These are phyloP conservation scores for Thermochaetoides dissita DNA, from an alignment of 2,329 filamentous ascomycete species.

Conservation along the genomic window DNA sequence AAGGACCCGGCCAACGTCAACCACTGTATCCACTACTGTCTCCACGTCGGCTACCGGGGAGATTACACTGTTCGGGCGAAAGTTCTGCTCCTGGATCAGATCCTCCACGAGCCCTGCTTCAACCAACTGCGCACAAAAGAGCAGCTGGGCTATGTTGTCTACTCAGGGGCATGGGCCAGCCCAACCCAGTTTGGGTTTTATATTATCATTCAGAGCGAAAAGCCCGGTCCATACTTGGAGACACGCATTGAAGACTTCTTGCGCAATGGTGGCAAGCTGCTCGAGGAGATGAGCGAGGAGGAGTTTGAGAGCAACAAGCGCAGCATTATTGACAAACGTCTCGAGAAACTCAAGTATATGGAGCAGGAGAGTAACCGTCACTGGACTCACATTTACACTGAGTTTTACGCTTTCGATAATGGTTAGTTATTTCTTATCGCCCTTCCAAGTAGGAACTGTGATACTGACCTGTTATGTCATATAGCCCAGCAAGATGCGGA, in stretches of 20 bases:
- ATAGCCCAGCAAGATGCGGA: constrained; percentile 63
- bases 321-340: constrained; percentile 69
- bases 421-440: constrained; percentile 36
- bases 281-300: constrained; percentile 63
- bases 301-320: constrained; percentile 88
- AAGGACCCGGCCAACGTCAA: constrained; percentile 84
- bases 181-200: constrained; percentile 74
- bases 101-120: constrained; percentile 85
- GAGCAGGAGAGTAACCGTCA: constrained; percentile 69
- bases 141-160: constrained; percentile 93
- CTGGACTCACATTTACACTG: constrained; percentile 72
- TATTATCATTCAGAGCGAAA: constrained; percentile 88
- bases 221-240: constrained; percentile 70
- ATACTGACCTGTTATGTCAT: not conserved
- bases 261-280: constrained; percentile 45
- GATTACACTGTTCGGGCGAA: constrained; percentile 62
- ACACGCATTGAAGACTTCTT: constrained; percentile 79
- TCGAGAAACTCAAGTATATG: constrained; percentile 89
- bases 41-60: constrained; percentile 54
- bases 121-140: constrained; percentile 93
- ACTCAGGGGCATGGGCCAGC: constrained; percentile 59
- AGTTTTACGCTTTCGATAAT: constrained; percentile 81
- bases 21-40: constrained; percentile 67
- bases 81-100: constrained; percentile 69
- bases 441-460: not conserved